A percentile compares a stretch with the other conserved stretches of the same genome.
These are phyloP conservation scores for Wickerhamiella cacticola DNA, from an alignment of 805 yeast genomes.

Conservation along the genomic window DNA sequence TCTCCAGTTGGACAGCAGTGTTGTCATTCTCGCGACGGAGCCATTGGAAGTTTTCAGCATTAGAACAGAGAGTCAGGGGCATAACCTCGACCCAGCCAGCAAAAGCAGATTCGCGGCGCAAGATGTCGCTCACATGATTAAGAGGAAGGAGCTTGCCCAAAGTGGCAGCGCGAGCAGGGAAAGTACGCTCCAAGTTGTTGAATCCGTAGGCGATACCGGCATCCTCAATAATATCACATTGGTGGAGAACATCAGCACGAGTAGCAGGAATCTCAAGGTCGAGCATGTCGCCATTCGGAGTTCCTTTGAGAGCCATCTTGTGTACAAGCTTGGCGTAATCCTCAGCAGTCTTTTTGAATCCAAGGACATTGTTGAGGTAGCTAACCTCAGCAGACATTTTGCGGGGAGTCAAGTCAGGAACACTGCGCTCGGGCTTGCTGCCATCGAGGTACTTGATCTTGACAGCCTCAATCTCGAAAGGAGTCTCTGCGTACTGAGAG, in stretches of 20 bases:
- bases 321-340: constrained; percentile 56
- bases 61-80: constrained; percentile 92
- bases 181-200: constrained; percentile 72
- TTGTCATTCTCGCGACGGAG: constrained; percentile 59
- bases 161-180: constrained; percentile 60
- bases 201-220: constrained; percentile 95
- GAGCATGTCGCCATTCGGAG: constrained; percentile 38
- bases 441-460: constrained; percentile 63
- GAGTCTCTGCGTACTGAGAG: constrained; percentile 67
- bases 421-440: constrained; percentile 58
- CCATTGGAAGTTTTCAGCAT: constrained; percentile 89
- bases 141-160: constrained; percentile 83
- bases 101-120: constrained; percentile 83
- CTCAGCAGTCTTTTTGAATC: constrained; percentile 56
- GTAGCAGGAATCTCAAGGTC: constrained; percentile 79
- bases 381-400: constrained; percentile 57
- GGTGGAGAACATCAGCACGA: constrained; percentile 90
- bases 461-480: constrained; percentile 84
- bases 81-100: constrained; percentile 93
- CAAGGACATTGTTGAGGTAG: constrained; percentile 87
- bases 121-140: constrained; percentile 80
- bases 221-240: constrained; percentile 97
- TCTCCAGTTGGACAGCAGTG: constrained; percentile 74
- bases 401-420: constrained; percentile 65
- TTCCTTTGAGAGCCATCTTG: constrained; percentile 71